phyloP scores from a whole-genome alignment of 331 rosid genomes.

The Pyracantha coccinea region DNA sequence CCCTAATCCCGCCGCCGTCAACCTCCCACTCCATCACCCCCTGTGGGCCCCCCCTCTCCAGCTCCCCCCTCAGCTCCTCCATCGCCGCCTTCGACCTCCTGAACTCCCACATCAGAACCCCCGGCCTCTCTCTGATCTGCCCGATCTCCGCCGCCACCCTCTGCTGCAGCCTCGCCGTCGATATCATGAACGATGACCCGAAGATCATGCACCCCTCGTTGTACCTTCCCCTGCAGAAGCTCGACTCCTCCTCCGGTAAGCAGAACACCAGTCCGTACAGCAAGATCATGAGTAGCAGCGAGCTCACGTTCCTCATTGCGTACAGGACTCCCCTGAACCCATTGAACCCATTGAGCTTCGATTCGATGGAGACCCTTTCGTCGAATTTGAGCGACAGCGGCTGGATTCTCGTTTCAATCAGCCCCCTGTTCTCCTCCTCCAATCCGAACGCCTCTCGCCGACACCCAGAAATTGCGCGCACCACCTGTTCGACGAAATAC shows the following conservation, averaged over 20 bases:
- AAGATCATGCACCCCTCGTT: conserved; percentile 69
- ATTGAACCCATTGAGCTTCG: conserved; percentile 87
- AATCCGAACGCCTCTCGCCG: conserved; percentile 83
- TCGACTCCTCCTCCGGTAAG: conserved; percentile 61
- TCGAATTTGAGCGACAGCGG: conserved; percentile 66
- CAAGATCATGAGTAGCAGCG: conserved; percentile 69
- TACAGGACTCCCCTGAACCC: conserved; percentile 93
- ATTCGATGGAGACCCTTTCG: conserved; percentile 71
- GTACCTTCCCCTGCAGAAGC: conserved; percentile 38
- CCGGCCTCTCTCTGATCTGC: conserved; percentile 51
- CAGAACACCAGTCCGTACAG: conserved; percentile 68
- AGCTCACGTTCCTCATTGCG: conserved; percentile 98
- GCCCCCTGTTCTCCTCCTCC: conserved; percentile 82
- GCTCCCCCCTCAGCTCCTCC: conserved; percentile 74
- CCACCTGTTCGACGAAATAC: conserved; percentile 41
- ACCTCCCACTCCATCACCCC: conserved; percentile 56
- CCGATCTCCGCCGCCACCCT: conserved; percentile 81
- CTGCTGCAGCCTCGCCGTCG: conserved; percentile 82
- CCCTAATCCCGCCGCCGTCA: conserved; percentile 64
- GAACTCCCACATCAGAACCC: conserved; percentile 68
- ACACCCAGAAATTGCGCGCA: conserved; percentile 72
- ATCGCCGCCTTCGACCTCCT: conserved; percentile 72
- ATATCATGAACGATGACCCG: conserved; percentile 83
- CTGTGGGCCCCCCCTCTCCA: conserved; percentile 49
- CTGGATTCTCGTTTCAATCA: conserved; percentile 84